These are phyloP conservation scores for Citrullus mucosospermus DNA, from an alignment of 306 rosid species.

Conservation along the genomic window DNA sequence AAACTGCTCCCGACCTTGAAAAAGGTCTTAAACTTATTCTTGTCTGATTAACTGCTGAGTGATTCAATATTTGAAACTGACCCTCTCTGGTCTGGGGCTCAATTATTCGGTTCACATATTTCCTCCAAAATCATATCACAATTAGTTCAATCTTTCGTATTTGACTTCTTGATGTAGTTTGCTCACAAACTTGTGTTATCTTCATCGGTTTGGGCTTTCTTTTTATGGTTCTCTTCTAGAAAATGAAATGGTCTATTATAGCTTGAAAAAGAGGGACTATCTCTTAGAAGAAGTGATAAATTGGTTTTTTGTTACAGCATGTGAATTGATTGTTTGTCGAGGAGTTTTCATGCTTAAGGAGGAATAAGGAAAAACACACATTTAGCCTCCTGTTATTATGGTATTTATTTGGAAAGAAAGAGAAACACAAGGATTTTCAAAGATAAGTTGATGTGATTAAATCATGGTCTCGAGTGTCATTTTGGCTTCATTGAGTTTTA, in stretches of 20 bases:
- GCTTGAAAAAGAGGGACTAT: not conserved
- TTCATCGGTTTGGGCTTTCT: not conserved
- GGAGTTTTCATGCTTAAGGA: not conserved
- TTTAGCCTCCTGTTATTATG: not conserved
- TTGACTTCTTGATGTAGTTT: not conserved
- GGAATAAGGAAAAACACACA: not conserved
- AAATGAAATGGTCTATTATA: not conserved
- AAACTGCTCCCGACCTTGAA: not conserved
- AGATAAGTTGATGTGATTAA: not conserved
- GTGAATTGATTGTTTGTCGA: not conserved
- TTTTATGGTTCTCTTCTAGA: not conserved
- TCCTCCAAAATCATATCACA: not conserved
- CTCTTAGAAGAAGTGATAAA: not conserved
- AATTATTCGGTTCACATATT: not conserved
- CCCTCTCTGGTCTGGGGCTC: not conserved
- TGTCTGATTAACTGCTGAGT: not conserved
- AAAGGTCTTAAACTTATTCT: not conserved
- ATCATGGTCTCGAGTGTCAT: not conserved
- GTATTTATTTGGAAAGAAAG: not conserved
- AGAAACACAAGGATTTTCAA: not conserved
- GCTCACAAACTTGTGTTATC: not conserved
- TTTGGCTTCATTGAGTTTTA: not conserved
- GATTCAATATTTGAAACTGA: not conserved
- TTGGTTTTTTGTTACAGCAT: not conserved
- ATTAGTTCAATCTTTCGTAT: not conserved